These are phyloP conservation scores for Polyplosphaeria fusca DNA, from an alignment of 495 filamentous ascomycete genomes.

Conservation along the genomic window DNA sequence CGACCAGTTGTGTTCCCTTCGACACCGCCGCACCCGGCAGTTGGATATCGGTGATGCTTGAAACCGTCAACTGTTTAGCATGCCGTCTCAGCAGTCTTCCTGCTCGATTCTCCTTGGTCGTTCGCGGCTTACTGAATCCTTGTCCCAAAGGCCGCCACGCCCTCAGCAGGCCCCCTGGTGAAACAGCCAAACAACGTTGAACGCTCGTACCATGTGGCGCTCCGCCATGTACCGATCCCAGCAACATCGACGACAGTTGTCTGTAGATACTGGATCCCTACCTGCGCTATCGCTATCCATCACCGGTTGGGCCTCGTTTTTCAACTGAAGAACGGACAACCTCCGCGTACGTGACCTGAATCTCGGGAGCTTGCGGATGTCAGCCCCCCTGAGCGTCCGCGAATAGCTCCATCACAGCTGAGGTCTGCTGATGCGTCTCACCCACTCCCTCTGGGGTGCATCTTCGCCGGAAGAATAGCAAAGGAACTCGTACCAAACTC, in stretches of 20 bases:
- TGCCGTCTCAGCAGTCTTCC: background rate
- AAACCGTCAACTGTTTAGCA: slow-evolving; percentile 7
- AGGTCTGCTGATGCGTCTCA: background rate
- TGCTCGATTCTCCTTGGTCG: background rate
- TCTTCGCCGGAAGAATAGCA: background rate
- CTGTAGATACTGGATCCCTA: no score
- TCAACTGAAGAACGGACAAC: no score
- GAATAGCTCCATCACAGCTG: no score
- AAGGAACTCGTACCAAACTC: background rate
- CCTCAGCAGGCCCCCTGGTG: background rate
- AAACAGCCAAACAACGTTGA: slow-evolving; percentile 1
- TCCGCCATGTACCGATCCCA: slow-evolving; percentile 5
- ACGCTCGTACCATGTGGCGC: background rate
- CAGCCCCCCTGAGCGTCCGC: no score
- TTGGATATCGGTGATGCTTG: slow-evolving; percentile 1
- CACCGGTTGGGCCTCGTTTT: no score
- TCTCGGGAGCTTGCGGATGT: no score
- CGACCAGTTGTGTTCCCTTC: background rate
- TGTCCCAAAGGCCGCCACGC: background rate
- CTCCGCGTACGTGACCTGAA: no score
- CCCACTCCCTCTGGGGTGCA: no score
- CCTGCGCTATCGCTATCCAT: no score
- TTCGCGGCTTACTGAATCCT: background rate
- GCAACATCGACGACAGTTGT: no score
- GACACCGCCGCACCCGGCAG: background rate